Percentiles rank a stretch among this genome's conserved stretches.
Conservation (phyloP, 2,329 filamentous ascomycete genomes). For the Ophiostoma piceae region DNA sequence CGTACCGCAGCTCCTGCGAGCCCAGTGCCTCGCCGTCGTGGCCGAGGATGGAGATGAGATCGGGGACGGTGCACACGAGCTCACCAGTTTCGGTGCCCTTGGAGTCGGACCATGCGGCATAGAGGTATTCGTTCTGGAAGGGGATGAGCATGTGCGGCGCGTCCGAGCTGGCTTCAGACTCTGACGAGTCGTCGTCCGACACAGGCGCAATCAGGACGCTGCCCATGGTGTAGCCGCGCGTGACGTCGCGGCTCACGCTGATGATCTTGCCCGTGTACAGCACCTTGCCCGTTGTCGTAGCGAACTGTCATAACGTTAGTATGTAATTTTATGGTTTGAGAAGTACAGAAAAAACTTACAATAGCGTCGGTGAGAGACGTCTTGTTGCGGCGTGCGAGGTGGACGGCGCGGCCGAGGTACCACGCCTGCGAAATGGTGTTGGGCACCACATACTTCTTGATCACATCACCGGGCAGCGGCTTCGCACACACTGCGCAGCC, state of each 20-base stretch:
- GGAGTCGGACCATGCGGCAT: slow-evolving; percentile 5
- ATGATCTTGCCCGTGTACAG: slow-evolving; percentile 1
- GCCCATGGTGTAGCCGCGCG: slow-evolving; percentile 9
- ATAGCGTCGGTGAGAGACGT: not conserved
- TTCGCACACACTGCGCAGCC: slow-evolving; percentile 1
- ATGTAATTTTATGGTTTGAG: not conserved
- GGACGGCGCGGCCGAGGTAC: slow-evolving; percentile 10
- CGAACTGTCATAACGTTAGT: not conserved
- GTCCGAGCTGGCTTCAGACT: not conserved
- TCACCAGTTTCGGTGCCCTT: not conserved
- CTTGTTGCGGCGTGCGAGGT: slow-evolving; percentile 10
- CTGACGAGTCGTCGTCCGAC: not conserved
- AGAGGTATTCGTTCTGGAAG: slow-evolving; percentile 14
- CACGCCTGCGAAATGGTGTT: slow-evolving; percentile 9
- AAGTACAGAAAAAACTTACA: not conserved
- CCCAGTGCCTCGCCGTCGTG: slow-evolving; percentile 11
- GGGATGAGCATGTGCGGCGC: slow-evolving; percentile 11
- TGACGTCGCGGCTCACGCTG: not conserved
- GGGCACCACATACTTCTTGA: slow-evolving; percentile 5
- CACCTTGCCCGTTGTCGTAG: not conserved
- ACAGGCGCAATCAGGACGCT: slow-evolving; percentile 3
- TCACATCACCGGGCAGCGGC: not conserved
- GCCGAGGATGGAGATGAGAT: slow-evolving; percentile 8
- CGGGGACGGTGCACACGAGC: slow-evolving; percentile 11
- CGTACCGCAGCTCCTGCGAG: slow-evolving; percentile 15